A percentile compares a stretch with the other conserved stretches of the same genome.
Evolutionary conservation across 1,284 basidiomycete genomes (phyloP).

Genomic region (Leccinum angustisporum): DNA sequence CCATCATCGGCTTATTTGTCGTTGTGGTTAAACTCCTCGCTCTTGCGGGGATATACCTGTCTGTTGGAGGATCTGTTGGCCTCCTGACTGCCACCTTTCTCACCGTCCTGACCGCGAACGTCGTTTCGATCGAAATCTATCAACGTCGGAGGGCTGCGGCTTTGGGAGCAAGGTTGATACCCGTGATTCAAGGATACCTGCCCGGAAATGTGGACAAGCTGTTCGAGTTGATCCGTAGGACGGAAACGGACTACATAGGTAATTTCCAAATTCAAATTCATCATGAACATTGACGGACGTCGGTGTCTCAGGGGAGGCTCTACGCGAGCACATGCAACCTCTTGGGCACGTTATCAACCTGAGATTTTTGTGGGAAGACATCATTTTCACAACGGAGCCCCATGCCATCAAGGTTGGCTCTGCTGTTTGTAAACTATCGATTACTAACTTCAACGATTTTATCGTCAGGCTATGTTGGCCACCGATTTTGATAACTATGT

Average conservation of each 20-base stretch:
- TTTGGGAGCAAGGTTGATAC: constrained; percentile 23
- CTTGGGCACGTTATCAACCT: constrained; percentile 29
- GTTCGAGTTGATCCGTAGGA: constrained; percentile 4
- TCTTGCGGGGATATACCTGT: constrained; percentile 10
- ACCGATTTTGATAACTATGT: constrained; percentile 45
- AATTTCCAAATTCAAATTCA: not conserved
- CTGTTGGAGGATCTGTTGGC: constrained; percentile 3
- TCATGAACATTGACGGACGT: constrained; percentile 5
- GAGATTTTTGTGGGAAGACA: constrained; percentile 34
- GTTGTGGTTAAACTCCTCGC: constrained; percentile 13
- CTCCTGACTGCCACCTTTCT: constrained; percentile 12
- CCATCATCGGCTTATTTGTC: constrained; percentile 11
- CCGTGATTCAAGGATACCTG: constrained; percentile 18
- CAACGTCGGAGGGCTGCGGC: constrained; percentile 22
- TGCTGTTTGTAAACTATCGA: not conserved
- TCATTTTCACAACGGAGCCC: constrained; percentile 37
- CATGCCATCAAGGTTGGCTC: constrained; percentile 25
- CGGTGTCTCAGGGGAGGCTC: constrained; percentile 10
- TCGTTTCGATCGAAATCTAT: constrained; percentile 9
- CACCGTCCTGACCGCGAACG: not conserved
- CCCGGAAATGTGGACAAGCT: constrained; percentile 32
- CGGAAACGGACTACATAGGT: constrained; percentile 31
- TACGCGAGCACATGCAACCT: constrained; percentile 16
- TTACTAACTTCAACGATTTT: not conserved
- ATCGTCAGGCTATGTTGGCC: constrained; percentile 36